A percentile compares a stretch with the other conserved stretches of the same genome.
Conservation (phyloP, 2,329 filamentous ascomycete species). For the Exutisphaerella laricina region DNA sequence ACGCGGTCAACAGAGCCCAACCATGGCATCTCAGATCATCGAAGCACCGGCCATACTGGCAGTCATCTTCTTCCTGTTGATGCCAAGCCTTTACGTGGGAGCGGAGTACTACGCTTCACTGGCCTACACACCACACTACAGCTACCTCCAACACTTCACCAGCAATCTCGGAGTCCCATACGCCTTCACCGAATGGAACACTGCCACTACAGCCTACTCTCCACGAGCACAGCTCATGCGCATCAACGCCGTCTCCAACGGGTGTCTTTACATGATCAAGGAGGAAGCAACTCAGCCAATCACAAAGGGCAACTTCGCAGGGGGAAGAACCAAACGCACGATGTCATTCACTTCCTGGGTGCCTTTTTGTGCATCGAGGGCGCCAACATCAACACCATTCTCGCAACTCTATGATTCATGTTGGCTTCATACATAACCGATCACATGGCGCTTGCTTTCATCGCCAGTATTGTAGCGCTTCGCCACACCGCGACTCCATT, state of each 20-base stretch:
- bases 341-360: slow-evolving; percentile 8
- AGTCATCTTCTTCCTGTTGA: slow-evolving; percentile 7
- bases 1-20: too few relatives aligned
- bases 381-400: slow-evolving; percentile 11
- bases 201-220: slow-evolving; percentile 4
- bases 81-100: slow-evolving; percentile 10
- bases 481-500: too few relatives aligned
- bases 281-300: slow-evolving; percentile 3
- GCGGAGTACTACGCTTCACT: slow-evolving; percentile 11
- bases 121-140: slow-evolving; percentile 8
- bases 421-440: too few relatives aligned
- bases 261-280: slow-evolving; percentile 9
- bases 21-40: neutral
- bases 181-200: slow-evolving; percentile 5
- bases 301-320: neutral
- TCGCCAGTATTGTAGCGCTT: neutral
- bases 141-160: slow-evolving; percentile 13
- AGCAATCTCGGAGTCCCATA: slow-evolving; percentile 13
- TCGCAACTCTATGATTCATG: too few relatives aligned
- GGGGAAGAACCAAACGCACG: slow-evolving; percentile 2
- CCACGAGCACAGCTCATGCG: slow-evolving; percentile 11
- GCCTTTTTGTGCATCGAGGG: slow-evolving; percentile 8
- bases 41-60: slow-evolving; percentile 7
- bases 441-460: too few relatives aligned
- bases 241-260: slow-evolving; percentile 10